A percentile compares a stretch with the other conserved stretches of the same genome.
These are phyloP conservation scores for Fraxinus baroniana DNA, from an alignment of 305 asterid genomes.

Conservation along the genomic window DNA sequence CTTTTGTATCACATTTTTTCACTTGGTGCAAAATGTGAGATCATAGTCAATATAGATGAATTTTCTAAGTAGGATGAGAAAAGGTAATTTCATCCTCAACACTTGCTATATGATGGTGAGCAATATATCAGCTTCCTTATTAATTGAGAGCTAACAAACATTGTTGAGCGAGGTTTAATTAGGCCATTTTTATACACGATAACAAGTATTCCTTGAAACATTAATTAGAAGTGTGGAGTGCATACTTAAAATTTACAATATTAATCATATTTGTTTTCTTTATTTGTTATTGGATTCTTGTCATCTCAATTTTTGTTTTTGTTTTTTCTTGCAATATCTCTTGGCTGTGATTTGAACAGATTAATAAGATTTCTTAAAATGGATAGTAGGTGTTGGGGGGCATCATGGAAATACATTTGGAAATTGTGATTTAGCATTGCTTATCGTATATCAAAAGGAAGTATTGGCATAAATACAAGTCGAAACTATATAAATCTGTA, in stretches of 20 bases:
- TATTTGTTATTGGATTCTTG: neutral
- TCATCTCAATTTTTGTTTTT: neutral
- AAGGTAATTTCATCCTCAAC: neutral
- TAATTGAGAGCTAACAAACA: neutral
- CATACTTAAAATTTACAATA: neutral
- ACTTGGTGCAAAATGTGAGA: neutral
- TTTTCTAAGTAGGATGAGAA: neutral
- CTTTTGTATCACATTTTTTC: neutral
- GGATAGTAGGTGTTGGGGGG: neutral
- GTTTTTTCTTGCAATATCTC: neutral
- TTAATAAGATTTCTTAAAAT: neutral
- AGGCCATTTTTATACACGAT: neutral
- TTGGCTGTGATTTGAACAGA: neutral
- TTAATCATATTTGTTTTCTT: neutral
- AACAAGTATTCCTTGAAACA: neutral
- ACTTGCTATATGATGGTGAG: neutral
- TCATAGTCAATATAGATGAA: neutral
- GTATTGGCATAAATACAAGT: neutral
- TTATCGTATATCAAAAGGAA: neutral
- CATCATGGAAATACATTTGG: neutral
- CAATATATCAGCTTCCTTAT: neutral
- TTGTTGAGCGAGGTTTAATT: neutral
- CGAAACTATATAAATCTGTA: neutral
- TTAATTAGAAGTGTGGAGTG: neutral
- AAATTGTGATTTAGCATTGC: neutral